Evolutionary conservation across 2,329 filamentous ascomycete genomes (phyloP).

Genomic region (Pestalotiopsis sp.): DNA sequence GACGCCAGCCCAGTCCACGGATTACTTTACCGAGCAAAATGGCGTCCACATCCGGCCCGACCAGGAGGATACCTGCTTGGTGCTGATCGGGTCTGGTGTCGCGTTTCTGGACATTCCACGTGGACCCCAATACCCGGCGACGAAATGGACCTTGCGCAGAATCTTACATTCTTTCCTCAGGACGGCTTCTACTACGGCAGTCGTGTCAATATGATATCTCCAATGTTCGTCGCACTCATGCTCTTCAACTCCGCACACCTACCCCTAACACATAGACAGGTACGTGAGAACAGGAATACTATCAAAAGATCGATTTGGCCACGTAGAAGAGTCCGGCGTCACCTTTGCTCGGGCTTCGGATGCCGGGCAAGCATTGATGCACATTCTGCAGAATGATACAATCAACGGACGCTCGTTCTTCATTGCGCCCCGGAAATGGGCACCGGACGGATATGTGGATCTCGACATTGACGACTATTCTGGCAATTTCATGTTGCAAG

Average conservation of each 20-base stretch:
- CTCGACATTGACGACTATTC: neutral
- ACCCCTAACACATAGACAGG: neutral
- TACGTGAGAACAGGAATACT: neutral
- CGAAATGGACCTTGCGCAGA: neutral
- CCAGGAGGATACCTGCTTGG: neutral
- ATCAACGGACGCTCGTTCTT: neutral
- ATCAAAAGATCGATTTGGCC: neutral
- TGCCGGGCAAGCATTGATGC: neutral
- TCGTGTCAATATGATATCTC: neutral
- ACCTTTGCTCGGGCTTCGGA: neutral
- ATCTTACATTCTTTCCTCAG: neutral
- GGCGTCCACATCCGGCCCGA: neutral
- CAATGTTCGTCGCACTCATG: neutral
- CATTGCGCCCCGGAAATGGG: neutral
- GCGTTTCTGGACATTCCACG: neutral
- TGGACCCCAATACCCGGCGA: neutral
- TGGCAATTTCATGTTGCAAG: neutral
- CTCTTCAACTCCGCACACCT: neutral
- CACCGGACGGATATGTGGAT: neutral
- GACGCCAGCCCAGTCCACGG: slow-evolving; percentile 13
- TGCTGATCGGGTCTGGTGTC: neutral
- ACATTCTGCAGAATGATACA: neutral
- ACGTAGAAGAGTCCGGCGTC: neutral
- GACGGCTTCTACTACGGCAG: neutral
- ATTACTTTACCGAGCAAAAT: neutral